These are phyloP conservation scores for Gossypium thurberi DNA, from an alignment of 345 rosid species.

Conservation along the genomic window DNA sequence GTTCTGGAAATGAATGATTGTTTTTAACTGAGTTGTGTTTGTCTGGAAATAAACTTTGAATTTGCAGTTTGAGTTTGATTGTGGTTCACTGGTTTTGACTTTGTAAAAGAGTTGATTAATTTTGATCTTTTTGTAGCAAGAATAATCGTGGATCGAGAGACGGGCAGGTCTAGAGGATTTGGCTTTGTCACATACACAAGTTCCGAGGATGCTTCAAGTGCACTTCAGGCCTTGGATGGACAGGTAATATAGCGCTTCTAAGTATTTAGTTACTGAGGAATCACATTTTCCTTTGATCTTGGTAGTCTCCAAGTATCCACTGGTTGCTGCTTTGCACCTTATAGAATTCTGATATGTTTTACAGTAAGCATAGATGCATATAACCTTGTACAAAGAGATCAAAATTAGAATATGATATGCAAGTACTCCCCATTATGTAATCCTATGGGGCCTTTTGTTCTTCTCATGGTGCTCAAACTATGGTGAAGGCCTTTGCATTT, in stretches of 20 bases:
- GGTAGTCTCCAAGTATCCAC: background rate
- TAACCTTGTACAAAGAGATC: background rate
- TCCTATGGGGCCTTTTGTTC: background rate
- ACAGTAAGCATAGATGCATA: background rate
- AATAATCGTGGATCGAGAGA: slow-evolving; percentile 84
- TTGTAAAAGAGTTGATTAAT: slow-evolving; percentile 5
- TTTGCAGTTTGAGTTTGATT: background rate
- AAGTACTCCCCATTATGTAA: background rate
- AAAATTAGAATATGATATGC: background rate
- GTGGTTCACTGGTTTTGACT: background rate
- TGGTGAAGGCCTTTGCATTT: background rate
- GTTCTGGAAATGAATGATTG: background rate
- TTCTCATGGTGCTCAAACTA: background rate
- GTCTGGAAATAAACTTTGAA: background rate
- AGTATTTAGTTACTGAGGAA: background rate
- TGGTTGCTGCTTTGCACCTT: background rate
- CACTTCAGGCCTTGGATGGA: slow-evolving; percentile 93
- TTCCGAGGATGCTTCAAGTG: slow-evolving; percentile 73
- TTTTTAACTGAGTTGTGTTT: background rate
- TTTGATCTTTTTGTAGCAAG: slow-evolving; percentile 40
- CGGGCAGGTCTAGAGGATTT: slow-evolving; percentile 91
- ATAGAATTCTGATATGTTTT: background rate
- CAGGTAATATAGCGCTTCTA: slow-evolving; percentile 38
- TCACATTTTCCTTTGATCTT: background rate
- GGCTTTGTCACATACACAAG: slow-evolving; percentile 69